Evolutionary conservation across 2,329 filamentous ascomycete species (phyloP), one percentile per base, ranked within the genome.

Genomic region (Colletotrichum liriopes): DNA sequence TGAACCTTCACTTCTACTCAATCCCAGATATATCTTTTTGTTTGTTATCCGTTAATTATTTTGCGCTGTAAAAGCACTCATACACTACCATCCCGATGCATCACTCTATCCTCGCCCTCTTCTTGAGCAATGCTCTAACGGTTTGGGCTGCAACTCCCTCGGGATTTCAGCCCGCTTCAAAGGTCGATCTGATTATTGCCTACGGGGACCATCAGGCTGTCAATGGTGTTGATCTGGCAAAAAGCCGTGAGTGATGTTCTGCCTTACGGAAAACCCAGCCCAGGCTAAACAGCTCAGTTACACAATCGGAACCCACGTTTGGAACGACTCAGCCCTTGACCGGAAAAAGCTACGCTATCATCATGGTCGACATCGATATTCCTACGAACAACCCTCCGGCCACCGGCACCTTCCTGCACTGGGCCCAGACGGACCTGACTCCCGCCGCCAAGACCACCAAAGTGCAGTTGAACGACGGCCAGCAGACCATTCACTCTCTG

Each of bases 391-490:
- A 49, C 35, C 68, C 75, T 62, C 74, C 76, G 14, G 68, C 84
- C 11, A 78, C 87, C 0, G 81, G 84, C 4, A 86, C 86, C 4
- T 79, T 86, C 51, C 73, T 87, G 62, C 86, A 88, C 77, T 86
- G 84, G 80, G 77, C 86, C 52, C 84, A 86, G 71, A 80, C 82
- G 0, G 81, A 81, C 47, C 74, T 85, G 1, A 47, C 39, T 1
- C 67, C 62, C 18, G 54, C 11, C n/a, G 63, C 54, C 1, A n/a
- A 16, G 11, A 55, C 67, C 11, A 71, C 45, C 2, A 65, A 52
- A 14, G 26, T 69, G 9, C 54, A 68, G 32, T 9, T 68, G 32
- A 52, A 58, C 37, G 67, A 59, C 7, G 67, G 67, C 67, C 39
- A 61, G 3, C 60, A 45, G 7, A 45, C 54, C 18, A 71, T 71